phyloP scores from a whole-genome alignment of 495 filamentous ascomycete genomes.

The Penicillium flavigenum region DNA sequence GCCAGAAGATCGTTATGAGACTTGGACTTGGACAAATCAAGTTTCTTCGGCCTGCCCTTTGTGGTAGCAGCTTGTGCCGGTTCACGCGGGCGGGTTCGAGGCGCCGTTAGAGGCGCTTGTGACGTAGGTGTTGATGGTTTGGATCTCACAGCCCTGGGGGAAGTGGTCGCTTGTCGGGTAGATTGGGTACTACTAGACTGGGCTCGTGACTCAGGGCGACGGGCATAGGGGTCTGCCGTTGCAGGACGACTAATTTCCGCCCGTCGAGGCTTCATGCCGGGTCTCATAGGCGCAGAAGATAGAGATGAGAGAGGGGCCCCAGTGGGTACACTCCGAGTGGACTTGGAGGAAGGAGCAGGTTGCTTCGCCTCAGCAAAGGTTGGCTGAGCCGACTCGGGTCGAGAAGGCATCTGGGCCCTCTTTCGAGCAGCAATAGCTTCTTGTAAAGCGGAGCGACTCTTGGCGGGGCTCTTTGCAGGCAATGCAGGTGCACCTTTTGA shows the following conservation, averaged over 20 bases:
- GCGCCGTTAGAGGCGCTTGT: slow-evolving; percentile 23
- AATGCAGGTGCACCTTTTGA: slow-evolving; percentile 43
- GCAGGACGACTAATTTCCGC: slow-evolving; percentile 54
- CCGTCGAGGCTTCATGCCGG: slow-evolving; percentile 45
- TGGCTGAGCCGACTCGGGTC: slow-evolving; percentile 72
- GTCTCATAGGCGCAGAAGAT: slow-evolving; percentile 60
- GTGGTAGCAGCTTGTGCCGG: slow-evolving; percentile 27
- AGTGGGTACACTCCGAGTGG: slow-evolving; percentile 35
- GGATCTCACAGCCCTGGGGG: slow-evolving; percentile 38
- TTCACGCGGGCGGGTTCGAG: slow-evolving; percentile 37
- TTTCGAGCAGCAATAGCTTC: slow-evolving; percentile 85
- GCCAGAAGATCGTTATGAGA: slow-evolving; percentile 26
- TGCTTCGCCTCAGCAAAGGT: slow-evolving; percentile 46
- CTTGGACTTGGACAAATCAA: slow-evolving; percentile 40
- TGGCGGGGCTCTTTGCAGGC: slow-evolving; percentile 31
- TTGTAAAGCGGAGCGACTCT: slow-evolving; percentile 56
- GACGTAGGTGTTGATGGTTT: slow-evolving; percentile 34
- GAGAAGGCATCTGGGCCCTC: slow-evolving; percentile 60
- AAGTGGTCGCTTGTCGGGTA: slow-evolving; percentile 41
- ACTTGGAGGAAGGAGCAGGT: slow-evolving; percentile 40
- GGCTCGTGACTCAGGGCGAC: slow-evolving; percentile 33
- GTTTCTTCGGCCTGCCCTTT: slow-evolving; percentile 38
- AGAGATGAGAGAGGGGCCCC: slow-evolving; percentile 45
- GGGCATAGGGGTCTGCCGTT: slow-evolving; percentile 59
- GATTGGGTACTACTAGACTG: slow-evolving; percentile 23